Base-by-base conservation (phyloP, 2,329 filamentous ascomycete genomes). In the Neurospora crassa region DNA sequence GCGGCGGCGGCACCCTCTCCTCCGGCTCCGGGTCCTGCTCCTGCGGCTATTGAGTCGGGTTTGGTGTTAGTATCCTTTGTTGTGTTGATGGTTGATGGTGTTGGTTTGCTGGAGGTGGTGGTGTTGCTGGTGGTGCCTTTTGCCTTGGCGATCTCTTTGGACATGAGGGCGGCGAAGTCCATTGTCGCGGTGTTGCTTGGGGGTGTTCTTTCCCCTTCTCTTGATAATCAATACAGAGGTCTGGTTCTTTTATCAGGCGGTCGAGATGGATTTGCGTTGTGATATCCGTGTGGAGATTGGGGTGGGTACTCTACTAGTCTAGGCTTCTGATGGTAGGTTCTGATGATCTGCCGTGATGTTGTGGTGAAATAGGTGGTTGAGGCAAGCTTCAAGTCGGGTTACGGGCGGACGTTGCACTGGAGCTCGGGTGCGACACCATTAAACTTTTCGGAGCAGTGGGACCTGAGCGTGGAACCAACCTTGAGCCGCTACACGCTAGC, bases 81-180 rank as follows among this genome's bases (percentile, higher is more conserved):
- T 16, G 37, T 67, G 11, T 2, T 43, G 8, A 24, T 34, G 18
- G 53, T 63, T 34, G 24, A 16, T 53, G 47, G 34, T 63, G 53
- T 63, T 63, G 53, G 63, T 8, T 45, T 68, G 43, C 42, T 45
- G 42, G 42, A 45, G 42, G 42, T 20, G 42, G 42, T 45, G 67
- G 6, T 24, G 47, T 81, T 74, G 24, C 8, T 63, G 69, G 82
- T 76, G 59, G 82, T 75, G 59, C 81, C 75, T 80, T 93, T 93
- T 76, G 90, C 86, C 81, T 96, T 96, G 77, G 92, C 89, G 78
- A 99, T 96, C 82, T 97, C 94, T 79, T 93, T 92, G 78, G 92
- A 90, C 93, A 99, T 97, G 68, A 99, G 84, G 43, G 93, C 89
- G 73, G 94, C 94, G 84, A 99, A 99, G 82, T 99, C 94, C 96